A percentile compares a stretch with the other conserved stretches of the same genome.
These are phyloP conservation scores for Kluyveromyces sp. DNA, from an alignment of 1,139 yeast species.

Conservation along the genomic window DNA sequence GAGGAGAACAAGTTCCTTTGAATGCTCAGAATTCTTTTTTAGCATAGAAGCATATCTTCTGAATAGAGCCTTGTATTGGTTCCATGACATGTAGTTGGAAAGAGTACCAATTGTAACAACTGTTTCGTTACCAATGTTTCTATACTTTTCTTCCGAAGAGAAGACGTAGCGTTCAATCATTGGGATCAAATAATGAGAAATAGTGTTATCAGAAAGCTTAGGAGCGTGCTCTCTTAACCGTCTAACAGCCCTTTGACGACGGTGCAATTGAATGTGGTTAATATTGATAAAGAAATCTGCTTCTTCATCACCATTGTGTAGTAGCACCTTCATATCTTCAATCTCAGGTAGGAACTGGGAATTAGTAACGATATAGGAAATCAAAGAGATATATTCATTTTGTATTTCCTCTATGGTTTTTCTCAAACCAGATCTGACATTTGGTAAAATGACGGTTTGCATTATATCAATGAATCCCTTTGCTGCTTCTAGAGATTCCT, in stretches of 20 bases:
- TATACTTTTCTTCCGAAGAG: slow-evolving; percentile 45
- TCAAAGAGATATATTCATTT: slow-evolving; percentile 57
- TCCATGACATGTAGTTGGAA: slow-evolving; percentile 59
- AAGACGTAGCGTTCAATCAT: slow-evolving; percentile 71
- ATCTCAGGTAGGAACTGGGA: slow-evolving; percentile 47
- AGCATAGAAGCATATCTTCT: slow-evolving; percentile 61
- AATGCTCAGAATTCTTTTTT: slow-evolving; percentile 40
- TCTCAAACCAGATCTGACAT: slow-evolving; percentile 62
- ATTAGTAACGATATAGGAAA: slow-evolving; percentile 54
- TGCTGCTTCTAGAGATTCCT: slow-evolving; percentile 33
- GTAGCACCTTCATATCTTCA: slow-evolving; percentile 58
- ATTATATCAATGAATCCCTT: slow-evolving; percentile 38
- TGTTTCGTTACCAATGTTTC: slow-evolving; percentile 71
- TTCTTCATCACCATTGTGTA: slow-evolving; percentile 68
- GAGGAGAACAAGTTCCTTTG: slow-evolving; percentile 55
- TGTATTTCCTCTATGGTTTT: slow-evolving; percentile 56
- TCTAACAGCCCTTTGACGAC: slow-evolving; percentile 77
- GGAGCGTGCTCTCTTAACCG: slow-evolving; percentile 41
- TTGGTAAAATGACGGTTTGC: slow-evolving; percentile 54
- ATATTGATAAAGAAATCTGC: slow-evolving; percentile 78
- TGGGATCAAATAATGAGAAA: slow-evolving; percentile 78
- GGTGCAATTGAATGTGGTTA: slow-evolving; percentile 74
- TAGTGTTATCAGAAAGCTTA: slow-evolving; percentile 46
- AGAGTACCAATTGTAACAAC: slow-evolving; percentile 55
- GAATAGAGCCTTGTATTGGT: slow-evolving; percentile 69